These are phyloP conservation scores for Phyllachora maydis DNA, from an alignment of 2,329 filamentous ascomycete species.

Conservation along the genomic window DNA sequence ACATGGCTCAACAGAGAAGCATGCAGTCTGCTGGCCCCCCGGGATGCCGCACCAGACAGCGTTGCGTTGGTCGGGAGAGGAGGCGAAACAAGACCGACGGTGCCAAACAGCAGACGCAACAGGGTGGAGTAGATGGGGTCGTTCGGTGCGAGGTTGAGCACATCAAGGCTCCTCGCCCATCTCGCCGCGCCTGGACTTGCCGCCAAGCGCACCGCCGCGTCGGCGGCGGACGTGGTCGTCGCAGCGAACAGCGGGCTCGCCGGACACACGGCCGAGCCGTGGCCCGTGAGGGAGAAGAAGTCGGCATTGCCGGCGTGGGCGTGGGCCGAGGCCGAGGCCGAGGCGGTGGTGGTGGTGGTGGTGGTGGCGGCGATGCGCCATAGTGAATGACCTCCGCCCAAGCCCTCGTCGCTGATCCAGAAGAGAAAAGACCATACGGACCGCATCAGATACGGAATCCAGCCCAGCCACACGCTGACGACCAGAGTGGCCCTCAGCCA, in stretches of 20 bases:
- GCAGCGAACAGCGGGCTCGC: constrained; percentile 16
- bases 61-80: constrained; percentile 7
- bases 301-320: not conserved
- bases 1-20: constrained; percentile 35
- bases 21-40: constrained; percentile 6
- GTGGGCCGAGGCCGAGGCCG: too few relatives aligned
- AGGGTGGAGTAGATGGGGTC: constrained; percentile 13
- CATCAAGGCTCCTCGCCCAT: constrained; percentile 8
- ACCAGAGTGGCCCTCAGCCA: constrained; percentile 69
- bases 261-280: constrained; percentile 14
- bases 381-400: too few relatives aligned
- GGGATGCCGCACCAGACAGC: constrained; percentile 4
- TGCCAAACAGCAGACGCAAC: constrained; percentile 10
- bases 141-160: constrained; percentile 11
- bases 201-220: constrained; percentile 5
- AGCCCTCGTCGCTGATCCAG: constrained; percentile 72
- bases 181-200: not conserved
- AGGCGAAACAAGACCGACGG: constrained; percentile 5
- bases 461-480: constrained; percentile 67
- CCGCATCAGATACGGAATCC: constrained; percentile 79
- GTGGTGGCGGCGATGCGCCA: too few relatives aligned
- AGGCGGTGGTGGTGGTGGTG: too few relatives aligned
- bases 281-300: constrained; percentile 6
- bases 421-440: constrained; percentile 86
- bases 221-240: constrained; percentile 13